Evolutionary conservation across 1,284 basidiomycete species (phyloP).

Genomic region (Trichosporon sp.): DNA sequence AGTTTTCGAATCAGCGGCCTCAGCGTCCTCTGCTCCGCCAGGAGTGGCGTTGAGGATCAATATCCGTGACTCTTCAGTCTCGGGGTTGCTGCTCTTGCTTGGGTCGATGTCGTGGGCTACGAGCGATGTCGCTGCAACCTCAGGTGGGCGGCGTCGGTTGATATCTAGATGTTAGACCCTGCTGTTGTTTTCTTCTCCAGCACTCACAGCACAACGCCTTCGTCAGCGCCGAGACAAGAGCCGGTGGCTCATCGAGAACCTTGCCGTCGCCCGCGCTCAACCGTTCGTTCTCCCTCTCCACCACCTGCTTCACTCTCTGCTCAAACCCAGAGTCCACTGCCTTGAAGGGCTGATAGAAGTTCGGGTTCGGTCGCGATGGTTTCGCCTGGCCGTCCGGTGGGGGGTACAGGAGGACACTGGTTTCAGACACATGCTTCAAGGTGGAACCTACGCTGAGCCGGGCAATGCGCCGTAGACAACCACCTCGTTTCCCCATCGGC

Average conservation of each 20-base stretch:
- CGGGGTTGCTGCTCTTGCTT: slow-evolving; percentile 21
- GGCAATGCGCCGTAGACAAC: slow-evolving; percentile 84
- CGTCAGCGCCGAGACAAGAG: slow-evolving; percentile 77
- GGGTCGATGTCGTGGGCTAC: slow-evolving; percentile 13
- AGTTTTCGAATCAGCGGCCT: slow-evolving; percentile 51
- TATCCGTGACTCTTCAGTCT: slow-evolving; percentile 68
- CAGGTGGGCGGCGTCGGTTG: slow-evolving; percentile 62
- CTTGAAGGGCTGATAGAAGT: slow-evolving; percentile 74
- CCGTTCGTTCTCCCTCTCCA: slow-evolving; percentile 60
- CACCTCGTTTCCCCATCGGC: slow-evolving; percentile 84
- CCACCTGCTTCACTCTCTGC: slow-evolving; percentile 60
- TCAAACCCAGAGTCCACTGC: slow-evolving; percentile 61
- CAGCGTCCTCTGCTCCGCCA: slow-evolving; percentile 22
- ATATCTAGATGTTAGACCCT: slow-evolving; percentile 59
- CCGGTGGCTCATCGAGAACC: slow-evolving; percentile 56
- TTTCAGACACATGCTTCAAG: background rate
- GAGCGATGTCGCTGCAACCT: slow-evolving; percentile 35
- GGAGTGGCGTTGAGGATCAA: slow-evolving; percentile 89
- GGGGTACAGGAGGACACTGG: slow-evolving; percentile 38
- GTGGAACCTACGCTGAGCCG: slow-evolving; percentile 57
- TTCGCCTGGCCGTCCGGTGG: slow-evolving; percentile 42
- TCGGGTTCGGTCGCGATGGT: slow-evolving; percentile 57
- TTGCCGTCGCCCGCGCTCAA: slow-evolving; percentile 55
- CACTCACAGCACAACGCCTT: slow-evolving; percentile 82
- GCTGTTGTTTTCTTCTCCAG: too few relatives aligned